A percentile compares a stretch with the other conserved stretches of the same genome.
Conservation (phyloP, 2,329 filamentous ascomycete species). For the Colletotrichum higginsianum region DNA sequence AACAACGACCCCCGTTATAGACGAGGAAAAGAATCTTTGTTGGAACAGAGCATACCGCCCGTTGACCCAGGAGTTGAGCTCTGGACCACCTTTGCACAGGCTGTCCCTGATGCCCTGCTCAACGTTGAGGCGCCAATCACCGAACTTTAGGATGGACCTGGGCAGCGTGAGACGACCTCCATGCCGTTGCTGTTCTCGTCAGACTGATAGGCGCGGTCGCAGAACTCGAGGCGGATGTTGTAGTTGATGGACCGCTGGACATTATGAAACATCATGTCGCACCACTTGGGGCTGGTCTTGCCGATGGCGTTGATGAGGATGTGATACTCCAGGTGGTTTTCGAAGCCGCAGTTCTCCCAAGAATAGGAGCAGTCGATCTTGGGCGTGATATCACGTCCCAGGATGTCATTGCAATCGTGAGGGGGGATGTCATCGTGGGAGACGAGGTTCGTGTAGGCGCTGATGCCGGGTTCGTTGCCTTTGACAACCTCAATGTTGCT, state of each 20-base stretch:
- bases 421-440: not conserved
- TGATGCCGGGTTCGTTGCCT: not conserved
- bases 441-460: not conserved
- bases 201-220: conserved; percentile 13
- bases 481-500: not conserved
- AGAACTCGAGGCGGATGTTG: not conserved
- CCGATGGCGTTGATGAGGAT: conserved; percentile 31
- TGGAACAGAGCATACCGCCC: not conserved
- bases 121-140: conserved; percentile 19
- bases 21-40: fast-evolving
- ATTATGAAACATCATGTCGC: conserved; percentile 16
- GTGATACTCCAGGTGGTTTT: conserved; percentile 30
- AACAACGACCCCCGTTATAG: not conserved
- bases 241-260: conserved; percentile 9
- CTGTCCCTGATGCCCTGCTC: conserved; percentile 17
- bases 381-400: conserved; percentile 17
- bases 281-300: conserved; percentile 26
- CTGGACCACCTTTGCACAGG: conserved; percentile 14
- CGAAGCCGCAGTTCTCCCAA: conserved; percentile 29
- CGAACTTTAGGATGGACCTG: not conserved
- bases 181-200: conserved; percentile 26
- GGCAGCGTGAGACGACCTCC: conserved; percentile 11
- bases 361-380: conserved; percentile 35
- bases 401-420: conserved; percentile 24
- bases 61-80: conserved; percentile 28